phyloP scores from a whole-genome alignment of 805 yeast genomes.

The Ogataea henricii region DNA sequence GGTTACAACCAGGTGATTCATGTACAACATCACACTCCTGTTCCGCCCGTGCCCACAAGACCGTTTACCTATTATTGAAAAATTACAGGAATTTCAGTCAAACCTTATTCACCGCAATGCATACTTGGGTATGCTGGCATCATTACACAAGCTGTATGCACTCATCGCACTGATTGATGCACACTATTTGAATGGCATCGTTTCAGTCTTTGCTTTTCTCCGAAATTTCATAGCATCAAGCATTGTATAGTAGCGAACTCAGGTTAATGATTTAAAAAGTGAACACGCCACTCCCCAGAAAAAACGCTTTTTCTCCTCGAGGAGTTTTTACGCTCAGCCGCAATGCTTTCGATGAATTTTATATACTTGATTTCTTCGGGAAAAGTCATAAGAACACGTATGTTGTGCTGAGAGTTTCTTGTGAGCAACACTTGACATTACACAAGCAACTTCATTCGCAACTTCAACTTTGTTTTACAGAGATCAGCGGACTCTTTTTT shows the following conservation, averaged over 20 bases:
- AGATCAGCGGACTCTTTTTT: not conserved
- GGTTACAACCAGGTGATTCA: not conserved
- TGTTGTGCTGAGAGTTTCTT: too few relatives aligned
- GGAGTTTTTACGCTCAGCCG: too few relatives aligned
- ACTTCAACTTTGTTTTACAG: too few relatives aligned
- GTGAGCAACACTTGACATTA: too few relatives aligned
- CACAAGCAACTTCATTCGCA: too few relatives aligned
- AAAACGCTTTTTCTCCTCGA: not conserved
- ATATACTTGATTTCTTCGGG: too few relatives aligned
- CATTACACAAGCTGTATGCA: not conserved
- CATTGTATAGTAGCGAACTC: not conserved
- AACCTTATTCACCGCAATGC: too few relatives aligned
- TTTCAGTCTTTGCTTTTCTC: not conserved
- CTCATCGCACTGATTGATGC: not conserved
- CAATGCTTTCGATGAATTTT: too few relatives aligned
- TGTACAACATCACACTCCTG: not conserved
- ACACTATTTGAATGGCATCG: not conserved
- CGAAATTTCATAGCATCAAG: not conserved
- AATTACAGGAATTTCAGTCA: not conserved
- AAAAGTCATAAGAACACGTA: too few relatives aligned
- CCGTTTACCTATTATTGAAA: not conserved
- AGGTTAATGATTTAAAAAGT: not conserved
- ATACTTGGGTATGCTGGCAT: not conserved
- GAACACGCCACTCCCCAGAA: not conserved
- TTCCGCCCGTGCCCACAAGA: constrained; percentile 1